Conservation (phyloP, 139 green algal species). For the Closterium sp. region DNA sequence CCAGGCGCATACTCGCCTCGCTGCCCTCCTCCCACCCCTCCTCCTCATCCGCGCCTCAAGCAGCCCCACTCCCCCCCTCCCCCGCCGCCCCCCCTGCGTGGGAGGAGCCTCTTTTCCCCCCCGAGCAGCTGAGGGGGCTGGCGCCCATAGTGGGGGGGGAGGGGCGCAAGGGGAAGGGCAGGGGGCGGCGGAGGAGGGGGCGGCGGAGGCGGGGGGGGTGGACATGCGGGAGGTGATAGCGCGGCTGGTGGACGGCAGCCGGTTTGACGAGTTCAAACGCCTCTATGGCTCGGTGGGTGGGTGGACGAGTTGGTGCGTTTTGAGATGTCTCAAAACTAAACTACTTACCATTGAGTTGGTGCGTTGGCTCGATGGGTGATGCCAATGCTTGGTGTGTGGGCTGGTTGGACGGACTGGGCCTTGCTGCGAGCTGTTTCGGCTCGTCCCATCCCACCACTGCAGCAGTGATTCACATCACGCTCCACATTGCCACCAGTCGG, state of each 20-base stretch:
- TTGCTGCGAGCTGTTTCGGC: too few species aligned
- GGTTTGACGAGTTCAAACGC: conserved; percentile 90
- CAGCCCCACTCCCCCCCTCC: background rate
- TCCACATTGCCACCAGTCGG: too few species aligned
- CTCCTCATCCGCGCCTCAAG: background rate
- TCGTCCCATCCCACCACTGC: too few species aligned
- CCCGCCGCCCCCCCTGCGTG: background rate
- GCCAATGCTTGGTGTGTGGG: too few species aligned
- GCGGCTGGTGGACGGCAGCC: conserved; percentile 76
- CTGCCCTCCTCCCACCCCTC: conserved; percentile 11
- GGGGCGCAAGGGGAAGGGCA: background rate
- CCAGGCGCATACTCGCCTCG: conserved; percentile 65
- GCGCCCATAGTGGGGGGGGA: conserved; percentile 12
- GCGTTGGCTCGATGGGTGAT: too few species aligned
- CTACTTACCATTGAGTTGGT: too few species aligned
- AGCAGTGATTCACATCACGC: too few species aligned
- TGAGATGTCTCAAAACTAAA: too few species aligned
- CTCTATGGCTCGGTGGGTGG: conserved; percentile 72
- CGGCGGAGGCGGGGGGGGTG: conserved; percentile 64
- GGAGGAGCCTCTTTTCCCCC: conserved; percentile 69
- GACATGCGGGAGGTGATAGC: conserved; percentile 76
- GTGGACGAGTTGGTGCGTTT: too few species aligned
- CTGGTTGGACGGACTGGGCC: too few species aligned
- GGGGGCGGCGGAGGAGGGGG: background rate
- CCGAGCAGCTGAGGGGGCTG: conserved; percentile 64